A percentile compares a stretch with the other conserved stretches of the same genome.
phyloP scores from a whole-genome alignment of 441 rosid species.

The Pelargonium australe region DNA sequence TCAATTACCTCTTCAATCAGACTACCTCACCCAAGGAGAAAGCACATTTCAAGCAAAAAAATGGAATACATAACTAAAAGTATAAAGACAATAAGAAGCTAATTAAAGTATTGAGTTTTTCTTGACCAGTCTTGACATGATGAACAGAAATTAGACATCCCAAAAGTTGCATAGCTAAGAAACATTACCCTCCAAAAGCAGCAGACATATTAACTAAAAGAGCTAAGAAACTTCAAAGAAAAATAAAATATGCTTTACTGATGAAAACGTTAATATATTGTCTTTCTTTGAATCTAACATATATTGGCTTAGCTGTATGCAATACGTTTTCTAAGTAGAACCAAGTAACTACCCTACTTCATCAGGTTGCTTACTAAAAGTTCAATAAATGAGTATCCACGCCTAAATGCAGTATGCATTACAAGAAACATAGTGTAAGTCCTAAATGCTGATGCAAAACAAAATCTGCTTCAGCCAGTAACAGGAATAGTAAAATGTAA shows the following conservation, averaged over 20 bases:
- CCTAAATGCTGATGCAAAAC: slow-evolving; percentile 8
- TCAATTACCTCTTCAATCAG: not conserved
- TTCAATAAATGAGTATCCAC: slow-evolving; percentile 1
- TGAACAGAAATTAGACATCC: not conserved
- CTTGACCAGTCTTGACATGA: not conserved
- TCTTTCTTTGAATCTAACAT: not conserved
- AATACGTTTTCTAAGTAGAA: not conserved
- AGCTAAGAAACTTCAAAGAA: not conserved
- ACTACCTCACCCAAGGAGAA: not conserved
- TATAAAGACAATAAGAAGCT: not conserved
- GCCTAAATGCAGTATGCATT: not conserved
- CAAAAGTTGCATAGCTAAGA: not conserved
- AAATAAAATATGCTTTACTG: not conserved
- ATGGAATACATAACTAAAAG: not conserved
- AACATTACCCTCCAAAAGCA: not conserved
- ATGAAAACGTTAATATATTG: not conserved
- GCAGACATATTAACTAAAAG: not conserved
- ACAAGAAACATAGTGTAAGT: not conserved
- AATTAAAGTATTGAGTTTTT: not conserved
- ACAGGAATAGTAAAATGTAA: not conserved
- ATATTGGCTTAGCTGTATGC: not conserved
- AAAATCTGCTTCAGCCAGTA: not conserved
- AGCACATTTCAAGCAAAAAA: not conserved
- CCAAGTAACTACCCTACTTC: not conserved
- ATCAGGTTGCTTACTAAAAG: not conserved